Evolutionary conservation across 2,329 filamentous ascomycete genomes (phyloP), one percentile per base, ranked within the genome.

Genomic region (Aspergillus oerlinghausenensis): DNA sequence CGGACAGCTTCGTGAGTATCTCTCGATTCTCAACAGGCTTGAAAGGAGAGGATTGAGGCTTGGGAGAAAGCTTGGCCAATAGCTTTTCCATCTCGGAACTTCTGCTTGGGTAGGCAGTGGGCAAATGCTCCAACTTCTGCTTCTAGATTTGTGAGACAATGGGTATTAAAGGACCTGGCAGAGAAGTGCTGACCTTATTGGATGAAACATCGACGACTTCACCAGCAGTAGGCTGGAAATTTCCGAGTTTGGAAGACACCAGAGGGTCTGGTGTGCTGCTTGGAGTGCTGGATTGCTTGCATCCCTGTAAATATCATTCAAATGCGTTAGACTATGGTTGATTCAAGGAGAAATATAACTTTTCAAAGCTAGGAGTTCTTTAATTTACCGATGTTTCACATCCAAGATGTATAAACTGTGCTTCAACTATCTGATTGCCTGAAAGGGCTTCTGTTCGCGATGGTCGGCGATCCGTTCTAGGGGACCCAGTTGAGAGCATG

Each of bases 1-100:
- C 86, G n/a, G 84, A 84, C 50, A 93, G 80, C 69, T 87, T 88
- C 55, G 87, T 84, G 61, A 92, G 77, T 52, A 92, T 64, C 11
- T 68, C 67, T 48, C 67, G 58, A 29, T 65, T 64, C 11, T 56
- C 53, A 26, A 57, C 51, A 38, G 59, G 29, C 42, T 63, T 61
- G 38, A 29, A 50, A 35, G 51, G 54, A 47, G 62, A 57, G 17
- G 57, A 48, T 26, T 65, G 63, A 35, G 72, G 64, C 59, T 74
- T 73, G 32, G 75, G 72, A 21, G 74, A 72, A 42, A 78, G 66
- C 42, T 72, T 77, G 35, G 73, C 70, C 28, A 78, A 67, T 48
- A 79, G 83, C 58, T 86, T 86, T 65, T 94, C 89, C 79, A 92
- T 85, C 8, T 75, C 70, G n/a, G 75, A 72, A 25, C 70, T 64